Evolutionary conservation across 441 rosid species (phyloP).

Genomic region (Rhodomyrtus psidioides): DNA sequence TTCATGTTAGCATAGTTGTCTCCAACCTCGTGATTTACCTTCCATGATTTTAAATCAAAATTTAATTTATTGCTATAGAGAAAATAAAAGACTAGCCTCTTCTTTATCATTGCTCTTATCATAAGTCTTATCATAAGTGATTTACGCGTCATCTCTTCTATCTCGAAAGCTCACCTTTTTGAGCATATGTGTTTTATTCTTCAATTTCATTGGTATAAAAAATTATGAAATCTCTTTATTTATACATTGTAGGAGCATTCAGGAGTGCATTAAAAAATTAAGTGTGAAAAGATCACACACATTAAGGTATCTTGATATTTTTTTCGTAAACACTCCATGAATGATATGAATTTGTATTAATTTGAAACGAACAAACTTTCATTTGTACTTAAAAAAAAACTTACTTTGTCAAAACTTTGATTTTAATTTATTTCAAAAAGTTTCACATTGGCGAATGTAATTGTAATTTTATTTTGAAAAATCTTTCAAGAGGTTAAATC

Average conservation of each 20-base stretch:
- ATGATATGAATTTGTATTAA: neutral
- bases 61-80: neutral
- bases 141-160: no score
- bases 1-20: neutral
- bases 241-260: neutral
- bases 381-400: neutral
- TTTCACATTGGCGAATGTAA: neutral
- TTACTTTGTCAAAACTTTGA: neutral
- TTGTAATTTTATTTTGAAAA: neutral
- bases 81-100: neutral
- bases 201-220: neutral
- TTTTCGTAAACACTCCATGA: neutral
- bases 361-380: no score
- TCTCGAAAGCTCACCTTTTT: neutral
- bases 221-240: neutral
- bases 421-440: neutral
- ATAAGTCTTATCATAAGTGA: no score
- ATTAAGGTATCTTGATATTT: neutral
- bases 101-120: rapidly evolving
- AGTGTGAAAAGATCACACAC: rapidly evolving
- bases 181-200: neutral
- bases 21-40: neutral
- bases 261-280: neutral
- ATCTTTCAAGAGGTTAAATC: neutral
- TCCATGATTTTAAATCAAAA: neutral